Conservation (phyloP, 2,329 filamentous ascomycete species). For the Diplodia intermedia region DNA sequence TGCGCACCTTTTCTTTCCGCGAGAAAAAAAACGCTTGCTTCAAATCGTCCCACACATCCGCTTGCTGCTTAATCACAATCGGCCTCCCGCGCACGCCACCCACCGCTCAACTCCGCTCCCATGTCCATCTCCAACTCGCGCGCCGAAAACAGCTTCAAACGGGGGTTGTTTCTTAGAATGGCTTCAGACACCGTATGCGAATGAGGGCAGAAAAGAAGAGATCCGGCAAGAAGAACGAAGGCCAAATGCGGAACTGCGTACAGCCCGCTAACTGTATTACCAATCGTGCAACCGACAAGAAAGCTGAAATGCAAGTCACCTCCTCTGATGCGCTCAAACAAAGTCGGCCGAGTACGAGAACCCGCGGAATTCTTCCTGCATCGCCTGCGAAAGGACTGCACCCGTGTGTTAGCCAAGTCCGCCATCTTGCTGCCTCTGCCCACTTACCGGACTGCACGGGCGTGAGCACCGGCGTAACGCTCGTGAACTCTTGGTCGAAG, state of each 20-base stretch:
- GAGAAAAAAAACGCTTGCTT: slow-evolving; percentile 5
- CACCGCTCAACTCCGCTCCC: slow-evolving; percentile 2
- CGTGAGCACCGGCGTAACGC: slow-evolving; percentile 94
- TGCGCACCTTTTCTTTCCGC: background rate
- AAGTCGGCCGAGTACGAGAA: slow-evolving; percentile 98
- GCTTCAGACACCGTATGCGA: slow-evolving; percentile 29
- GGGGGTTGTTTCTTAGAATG: slow-evolving; percentile 26
- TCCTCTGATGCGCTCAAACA: slow-evolving; percentile 52
- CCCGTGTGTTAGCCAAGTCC: slow-evolving; percentile 36
- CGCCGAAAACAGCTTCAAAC: slow-evolving; percentile 24
- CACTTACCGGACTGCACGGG: slow-evolving; percentile 93
- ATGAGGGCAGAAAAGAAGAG: slow-evolving; percentile 15
- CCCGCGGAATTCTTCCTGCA: slow-evolving; percentile 99
- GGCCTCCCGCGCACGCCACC: background rate
- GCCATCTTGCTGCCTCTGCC: background rate
- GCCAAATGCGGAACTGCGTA: slow-evolving; percentile 11
- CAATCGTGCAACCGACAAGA: slow-evolving; percentile 11
- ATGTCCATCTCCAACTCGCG: background rate
- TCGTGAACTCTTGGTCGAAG: slow-evolving; percentile 98
- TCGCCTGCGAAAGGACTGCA: slow-evolving; percentile 90
- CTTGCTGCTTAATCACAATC: slow-evolving; percentile 27
- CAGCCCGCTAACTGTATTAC: slow-evolving; percentile 24
- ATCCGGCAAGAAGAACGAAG: slow-evolving; percentile 24
- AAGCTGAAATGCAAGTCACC: slow-evolving; percentile 4
- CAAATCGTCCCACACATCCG: slow-evolving; percentile 5